A percentile compares a stretch with the other conserved stretches of the same genome.
These are phyloP conservation scores for Jaapia argillacea DNA, from an alignment of 768 basidiomycete genomes.

Conservation along the genomic window DNA sequence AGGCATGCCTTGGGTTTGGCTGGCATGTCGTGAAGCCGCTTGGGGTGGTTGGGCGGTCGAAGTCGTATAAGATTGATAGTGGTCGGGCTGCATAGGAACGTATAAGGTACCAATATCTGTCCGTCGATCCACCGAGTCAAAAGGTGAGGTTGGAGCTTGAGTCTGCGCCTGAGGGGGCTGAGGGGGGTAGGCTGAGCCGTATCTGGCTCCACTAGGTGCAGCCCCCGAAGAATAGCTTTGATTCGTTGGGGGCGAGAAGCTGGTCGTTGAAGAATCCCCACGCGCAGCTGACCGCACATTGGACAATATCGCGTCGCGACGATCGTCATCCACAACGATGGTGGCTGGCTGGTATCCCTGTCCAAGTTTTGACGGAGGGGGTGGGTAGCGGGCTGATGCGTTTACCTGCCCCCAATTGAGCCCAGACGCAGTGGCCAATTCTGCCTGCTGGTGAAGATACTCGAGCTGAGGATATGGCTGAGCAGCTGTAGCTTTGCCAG, in stretches of 20 bases:
- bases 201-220: slow-evolving; percentile 49
- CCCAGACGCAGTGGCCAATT: slow-evolving; percentile 60
- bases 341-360: slow-evolving; percentile 56
- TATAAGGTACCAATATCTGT: slow-evolving; percentile 62
- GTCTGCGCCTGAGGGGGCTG: slow-evolving; percentile 24
- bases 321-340: slow-evolving; percentile 58
- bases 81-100: slow-evolving; percentile 78
- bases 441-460: slow-evolving; percentile 88
- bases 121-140: slow-evolving; percentile 54
- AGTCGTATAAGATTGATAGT: slow-evolving; percentile 48
- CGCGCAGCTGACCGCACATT: slow-evolving; percentile 61
- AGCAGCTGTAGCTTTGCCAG: slow-evolving; percentile 58
- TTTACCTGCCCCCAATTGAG: slow-evolving; percentile 38
- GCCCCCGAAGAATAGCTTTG: slow-evolving; percentile 54
- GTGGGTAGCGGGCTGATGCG: slow-evolving; percentile 37
- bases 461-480: slow-evolving; percentile 87
- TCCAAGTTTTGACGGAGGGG: slow-evolving; percentile 54
- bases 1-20: slow-evolving; percentile 40
- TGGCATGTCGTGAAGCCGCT: slow-evolving; percentile 30
- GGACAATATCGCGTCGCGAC: slow-evolving; percentile 75
- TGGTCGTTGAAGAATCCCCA: slow-evolving; percentile 29
- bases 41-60: slow-evolving; percentile 19
- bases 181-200: slow-evolving; percentile 37
- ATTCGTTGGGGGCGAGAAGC: slow-evolving; percentile 27
- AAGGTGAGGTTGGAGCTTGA: slow-evolving; percentile 30